Base-by-base conservation (phyloP, 495 filamentous ascomycete genomes). In the Penicillium fimorum region DNA sequence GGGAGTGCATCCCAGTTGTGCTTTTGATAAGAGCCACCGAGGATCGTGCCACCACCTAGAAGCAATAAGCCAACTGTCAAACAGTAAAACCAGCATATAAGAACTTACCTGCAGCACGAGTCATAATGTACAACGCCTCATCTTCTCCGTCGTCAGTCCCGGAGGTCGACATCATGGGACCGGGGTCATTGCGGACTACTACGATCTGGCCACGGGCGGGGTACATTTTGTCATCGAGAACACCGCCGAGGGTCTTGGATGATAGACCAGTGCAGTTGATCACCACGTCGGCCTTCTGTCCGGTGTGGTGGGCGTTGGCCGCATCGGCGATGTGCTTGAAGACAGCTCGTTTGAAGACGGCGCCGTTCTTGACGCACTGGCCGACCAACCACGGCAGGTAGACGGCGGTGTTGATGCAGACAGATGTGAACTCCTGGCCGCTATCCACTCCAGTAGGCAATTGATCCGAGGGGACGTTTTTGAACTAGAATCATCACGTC, bases 91-190 rank as follows among this genome's bases (percentile, higher is more conserved):
- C 24, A 35, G n/a, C 22, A 32, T 9, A 3, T 9, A 29, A 1
- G 17, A 55, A 46, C 61, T 71, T 69, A 74, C 71, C 92, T 8
- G 82, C 85, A 2, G 92, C 91, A n/a, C 94, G 83, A 55, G 85
- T 84, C 93, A 98, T 98, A 47, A 92, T 83, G 64, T 98, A 98
- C 55, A 79, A 77, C n/a, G 84, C 72, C 67, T 97, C 92, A 35
- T 90, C 91, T 0, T 80, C 78, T 0, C 84, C 89, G 61, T 96
- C 89, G 47, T 96, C 91, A 0, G 84, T 89, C 0, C 92, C 91
- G 22, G 88, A 92, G 29, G 80, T 75, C 1, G 74, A 77, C 18
- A 74, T 61, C 87, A 96, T 94, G 35, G 82, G 78, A 7, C 83
- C 82, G 0, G 89, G 81, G 55, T 87, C 84, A 67, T 97, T 97